Base-by-base conservation (phyloP, 2,329 filamentous ascomycete species). In the Phialemonium atrogriseum region DNA sequence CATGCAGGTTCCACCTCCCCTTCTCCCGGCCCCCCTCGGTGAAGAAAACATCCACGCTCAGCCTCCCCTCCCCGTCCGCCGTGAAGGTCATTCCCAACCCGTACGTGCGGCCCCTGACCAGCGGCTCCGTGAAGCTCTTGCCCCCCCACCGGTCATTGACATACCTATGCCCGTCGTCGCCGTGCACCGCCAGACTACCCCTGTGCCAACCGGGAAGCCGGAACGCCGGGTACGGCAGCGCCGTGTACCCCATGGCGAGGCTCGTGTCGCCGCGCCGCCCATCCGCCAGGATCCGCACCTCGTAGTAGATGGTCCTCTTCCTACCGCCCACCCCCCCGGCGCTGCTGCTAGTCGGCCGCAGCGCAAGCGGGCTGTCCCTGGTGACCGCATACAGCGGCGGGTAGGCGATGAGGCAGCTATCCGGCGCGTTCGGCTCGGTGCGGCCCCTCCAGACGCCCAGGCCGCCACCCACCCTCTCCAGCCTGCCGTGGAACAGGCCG, bases 151-250 rank as follows among this genome's bases (percentile, higher is more conserved):
- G 66, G 51, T 89, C 80, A 49, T 87, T 85, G 46, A 86, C 67
- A 51, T 81, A 91, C 52, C 72, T 71, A 45, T 80, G 70, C 0
- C 84, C 84, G 52, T 89, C 84, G 52, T 89, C 84, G 27, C 80
- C 77, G 51, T 89, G 84, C n/a, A 89, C 74, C 2, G 68, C 84
- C 10, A 88, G 48, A 40, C 75, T 80, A 12, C 73, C 84, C 20
- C 84, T 70, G 50, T 91, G 80, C 84, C 84, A 89, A 2, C 84
- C 84, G 0, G 84, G 84, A 37, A 88, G 68, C 7, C 84, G 71
- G 61, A 85, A 89, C 0, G 70, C 66, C 6, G 84, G 84, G 49
- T 87, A 89, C 7, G 84, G 84, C 28, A 80, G 71, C 2, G 82
- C 83, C 0, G 71, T 60, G 52, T 77, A 86, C 8, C 84, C 84